Percentiles rank a stretch among this genome's conserved stretches.
These are phyloP conservation scores for Penicillium crystallinum DNA, from an alignment of 495 filamentous ascomycete genomes.

Conservation along the genomic window DNA sequence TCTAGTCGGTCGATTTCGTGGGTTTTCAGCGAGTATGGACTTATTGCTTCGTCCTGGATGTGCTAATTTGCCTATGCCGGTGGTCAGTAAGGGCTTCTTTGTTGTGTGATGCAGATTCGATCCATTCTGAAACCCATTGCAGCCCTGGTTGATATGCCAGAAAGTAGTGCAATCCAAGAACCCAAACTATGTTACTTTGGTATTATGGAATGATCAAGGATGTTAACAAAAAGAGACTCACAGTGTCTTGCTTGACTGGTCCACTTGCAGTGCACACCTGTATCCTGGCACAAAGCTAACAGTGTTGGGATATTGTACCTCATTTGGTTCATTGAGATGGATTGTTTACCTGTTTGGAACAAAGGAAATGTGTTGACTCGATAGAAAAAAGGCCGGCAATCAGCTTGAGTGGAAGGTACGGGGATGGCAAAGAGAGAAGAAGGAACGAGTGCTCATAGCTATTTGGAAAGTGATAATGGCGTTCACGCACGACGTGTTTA, in stretches of 20 bases:
- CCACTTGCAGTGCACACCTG: slow-evolving; percentile 25
- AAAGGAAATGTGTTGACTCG: neutral
- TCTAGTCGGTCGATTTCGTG: slow-evolving; percentile 2
- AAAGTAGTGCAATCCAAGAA: neutral
- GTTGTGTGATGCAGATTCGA: neutral
- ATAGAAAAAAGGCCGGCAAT: neutral
- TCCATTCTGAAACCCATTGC: neutral
- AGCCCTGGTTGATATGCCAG: neutral
- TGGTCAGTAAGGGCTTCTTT: neutral
- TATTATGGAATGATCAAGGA: neutral
- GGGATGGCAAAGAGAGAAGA: neutral
- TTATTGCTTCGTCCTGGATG: neutral
- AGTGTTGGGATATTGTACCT: slow-evolving; percentile 38
- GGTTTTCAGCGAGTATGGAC: neutral
- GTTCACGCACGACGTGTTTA: neutral
- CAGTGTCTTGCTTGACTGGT: slow-evolving; percentile 14
- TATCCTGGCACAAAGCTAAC: slow-evolving; percentile 30
- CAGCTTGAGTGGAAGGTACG: neutral
- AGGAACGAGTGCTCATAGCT: neutral
- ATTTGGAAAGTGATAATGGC: neutral
- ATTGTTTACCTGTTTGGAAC: slow-evolving; percentile 5
- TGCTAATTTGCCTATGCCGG: slow-evolving; percentile 3
- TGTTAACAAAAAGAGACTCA: slow-evolving; percentile 8
- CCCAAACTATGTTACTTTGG: neutral
- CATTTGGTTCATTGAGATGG: slow-evolving; percentile 15